Evolutionary conservation across 148 eudicot species (phyloP).

Genomic region (Drosera capensis): DNA sequence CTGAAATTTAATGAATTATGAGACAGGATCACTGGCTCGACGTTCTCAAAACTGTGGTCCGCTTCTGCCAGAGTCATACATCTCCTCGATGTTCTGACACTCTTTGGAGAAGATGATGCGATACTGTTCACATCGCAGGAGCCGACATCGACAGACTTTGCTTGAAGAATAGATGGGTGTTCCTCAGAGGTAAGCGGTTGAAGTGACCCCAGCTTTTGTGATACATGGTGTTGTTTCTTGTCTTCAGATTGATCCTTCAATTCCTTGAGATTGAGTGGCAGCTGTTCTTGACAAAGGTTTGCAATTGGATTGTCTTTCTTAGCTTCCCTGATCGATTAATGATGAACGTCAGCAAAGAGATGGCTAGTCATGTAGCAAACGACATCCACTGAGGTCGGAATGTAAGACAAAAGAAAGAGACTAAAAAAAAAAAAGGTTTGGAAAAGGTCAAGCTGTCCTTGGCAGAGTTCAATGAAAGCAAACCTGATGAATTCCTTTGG

Average conservation of each 20-base stretch:
- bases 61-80: slow-evolving; percentile 13
- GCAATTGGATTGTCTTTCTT: slow-evolving; percentile 4
- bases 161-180: slow-evolving; percentile 17
- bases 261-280: slow-evolving; percentile 3
- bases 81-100: slow-evolving; percentile 6
- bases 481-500: too few species aligned
- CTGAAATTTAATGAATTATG: slow-evolving; percentile 23
- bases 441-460: too few species aligned
- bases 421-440: too few species aligned
- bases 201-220: slow-evolving; percentile 6
- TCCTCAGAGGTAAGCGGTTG: slow-evolving; percentile 13
- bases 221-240: slow-evolving; percentile 4
- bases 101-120: slow-evolving; percentile 15
- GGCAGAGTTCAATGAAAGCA: too few species aligned
- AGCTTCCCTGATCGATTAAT: slow-evolving; percentile 12
- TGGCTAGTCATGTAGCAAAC: too few species aligned
- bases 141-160: slow-evolving; percentile 20
- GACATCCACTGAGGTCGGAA: too few species aligned
- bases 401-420: too few species aligned
- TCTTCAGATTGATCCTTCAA: slow-evolving; percentile 9
- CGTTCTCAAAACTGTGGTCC: slow-evolving; percentile 7
- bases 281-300: slow-evolving; percentile 4
- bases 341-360: too few species aligned
- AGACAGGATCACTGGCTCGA: slow-evolving; percentile 8
- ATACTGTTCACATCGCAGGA: slow-evolving; percentile 12